A percentile compares a stretch with the other conserved stretches of the same genome.
phyloP scores from a whole-genome alignment of 1,139 yeast species.

The Hyphopichia buzzinii region DNA sequence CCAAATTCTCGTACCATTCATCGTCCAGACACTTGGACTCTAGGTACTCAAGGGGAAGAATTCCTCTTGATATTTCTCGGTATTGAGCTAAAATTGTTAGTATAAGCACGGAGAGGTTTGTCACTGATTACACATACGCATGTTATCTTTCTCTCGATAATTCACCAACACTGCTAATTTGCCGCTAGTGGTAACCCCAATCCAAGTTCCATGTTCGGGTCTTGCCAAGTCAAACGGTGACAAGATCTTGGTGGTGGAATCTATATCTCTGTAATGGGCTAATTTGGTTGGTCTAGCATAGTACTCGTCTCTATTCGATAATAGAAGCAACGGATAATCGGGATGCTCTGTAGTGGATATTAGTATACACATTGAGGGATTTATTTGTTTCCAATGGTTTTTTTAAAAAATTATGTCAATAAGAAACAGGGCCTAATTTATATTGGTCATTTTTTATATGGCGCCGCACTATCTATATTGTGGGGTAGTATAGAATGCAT shows the following conservation, averaged over 20 bases:
- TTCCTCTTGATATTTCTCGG: slow-evolving; percentile 67
- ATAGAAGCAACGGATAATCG: slow-evolving; percentile 63
- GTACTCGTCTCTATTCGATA: slow-evolving; percentile 86
- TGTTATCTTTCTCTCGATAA: slow-evolving; percentile 45
- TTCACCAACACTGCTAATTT: slow-evolving; percentile 75
- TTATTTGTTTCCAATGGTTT: no score
- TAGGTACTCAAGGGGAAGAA: slow-evolving; percentile 61
- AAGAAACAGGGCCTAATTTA: no score
- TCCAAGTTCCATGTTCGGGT: slow-evolving; percentile 87
- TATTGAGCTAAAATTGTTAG: slow-evolving; percentile 16
- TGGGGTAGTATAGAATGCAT: no score
- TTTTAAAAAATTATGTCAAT: no score
- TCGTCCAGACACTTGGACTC: slow-evolving; percentile 33
- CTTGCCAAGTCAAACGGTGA: slow-evolving; percentile 79
- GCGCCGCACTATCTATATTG: background rate
- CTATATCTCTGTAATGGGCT: slow-evolving; percentile 50
- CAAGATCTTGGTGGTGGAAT: slow-evolving; percentile 38
- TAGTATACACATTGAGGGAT: slow-evolving; percentile 57
- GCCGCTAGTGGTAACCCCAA: slow-evolving; percentile 66
- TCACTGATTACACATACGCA: slow-evolving; percentile 25
- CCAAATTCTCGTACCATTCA: slow-evolving; percentile 47
- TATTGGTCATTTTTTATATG: background rate
- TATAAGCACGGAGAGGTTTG: slow-evolving; percentile 12
- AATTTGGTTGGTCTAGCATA: slow-evolving; percentile 67
- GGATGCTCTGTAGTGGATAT: slow-evolving; percentile 61